phyloP scores from a whole-genome alignment of 2,329 filamentous ascomycete species.

The Pyrenochaeta sp. region DNA sequence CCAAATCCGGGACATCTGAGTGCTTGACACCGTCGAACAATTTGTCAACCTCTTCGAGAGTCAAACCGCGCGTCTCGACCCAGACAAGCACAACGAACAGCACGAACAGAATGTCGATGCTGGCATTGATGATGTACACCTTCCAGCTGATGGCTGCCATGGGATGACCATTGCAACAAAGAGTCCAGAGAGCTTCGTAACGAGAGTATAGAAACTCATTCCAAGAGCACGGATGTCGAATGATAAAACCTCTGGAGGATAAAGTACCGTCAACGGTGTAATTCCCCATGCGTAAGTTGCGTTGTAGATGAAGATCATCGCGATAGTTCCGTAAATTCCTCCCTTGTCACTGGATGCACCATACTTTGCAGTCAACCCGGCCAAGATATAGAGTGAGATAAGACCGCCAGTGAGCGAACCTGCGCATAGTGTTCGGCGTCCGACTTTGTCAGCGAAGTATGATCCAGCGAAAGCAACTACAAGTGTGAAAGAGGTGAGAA shows the following conservation, averaged over 20 bases:
- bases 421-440: constrained; percentile 31
- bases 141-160: constrained; percentile 29
- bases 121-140: constrained; percentile 31
- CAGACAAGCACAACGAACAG: constrained; percentile 47
- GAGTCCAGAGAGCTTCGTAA: constrained; percentile 28
- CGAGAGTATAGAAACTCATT: constrained; percentile 25
- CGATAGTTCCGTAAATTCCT: constrained; percentile 47
- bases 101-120: constrained; percentile 20
- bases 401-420: constrained; percentile 13
- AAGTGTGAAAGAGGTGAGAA: constrained; percentile 52
- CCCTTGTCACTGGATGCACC: constrained; percentile 48
- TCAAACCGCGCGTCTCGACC: constrained; percentile 25
- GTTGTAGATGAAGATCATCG: constrained; percentile 29
- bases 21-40: constrained; percentile 28
- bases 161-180: constrained; percentile 47
- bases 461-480: constrained; percentile 44
- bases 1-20: constrained; percentile 21
- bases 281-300: constrained; percentile 46
- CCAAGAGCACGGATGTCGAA: constrained; percentile 36
- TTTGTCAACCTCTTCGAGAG: constrained; percentile 26
- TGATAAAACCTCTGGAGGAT: constrained; percentile 45
- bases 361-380: constrained; percentile 30
- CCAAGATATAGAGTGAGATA: constrained; percentile 28
- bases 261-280: constrained; percentile 40
- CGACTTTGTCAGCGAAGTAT: constrained; percentile 44